Conservation (phyloP, 2,329 filamentous ascomycete species). For the Thelonectria blattea region DNA sequence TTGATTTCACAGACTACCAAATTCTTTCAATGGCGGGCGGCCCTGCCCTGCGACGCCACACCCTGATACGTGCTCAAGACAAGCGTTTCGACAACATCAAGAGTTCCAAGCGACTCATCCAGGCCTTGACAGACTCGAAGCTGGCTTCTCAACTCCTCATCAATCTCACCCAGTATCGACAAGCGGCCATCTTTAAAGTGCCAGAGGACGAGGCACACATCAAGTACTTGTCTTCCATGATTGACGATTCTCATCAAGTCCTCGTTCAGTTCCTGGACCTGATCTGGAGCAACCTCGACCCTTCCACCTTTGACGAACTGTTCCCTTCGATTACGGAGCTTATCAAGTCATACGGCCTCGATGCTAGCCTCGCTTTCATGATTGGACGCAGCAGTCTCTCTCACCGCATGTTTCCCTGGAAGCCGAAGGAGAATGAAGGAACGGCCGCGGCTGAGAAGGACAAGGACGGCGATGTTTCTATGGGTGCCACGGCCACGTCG, state of each 20-base stretch:
- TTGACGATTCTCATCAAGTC: constrained; percentile 88
- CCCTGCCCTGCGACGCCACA: constrained; percentile 77
- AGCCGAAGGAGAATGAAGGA: constrained; percentile 38
- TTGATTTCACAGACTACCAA: constrained; percentile 88
- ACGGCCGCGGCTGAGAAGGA: constrained; percentile 45
- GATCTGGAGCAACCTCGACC: constrained; percentile 77
- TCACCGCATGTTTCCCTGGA: constrained; percentile 62
- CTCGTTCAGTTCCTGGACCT: constrained; percentile 90
- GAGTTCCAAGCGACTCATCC: constrained; percentile 81
- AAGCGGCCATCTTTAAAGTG: constrained; percentile 80
- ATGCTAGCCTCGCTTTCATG: constrained; percentile 82
- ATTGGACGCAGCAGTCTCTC: constrained; percentile 78
- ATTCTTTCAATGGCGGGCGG: constrained; percentile 89
- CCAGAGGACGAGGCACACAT: constrained; percentile 78
- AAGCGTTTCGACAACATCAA: constrained; percentile 76
- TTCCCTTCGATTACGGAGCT: constrained; percentile 78
- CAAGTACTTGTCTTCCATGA: constrained; percentile 85
- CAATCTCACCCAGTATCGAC: constrained; percentile 86
- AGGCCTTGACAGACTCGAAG: constrained; percentile 76
- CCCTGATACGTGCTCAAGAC: constrained; percentile 80
- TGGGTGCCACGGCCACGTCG: constrained; percentile 47
- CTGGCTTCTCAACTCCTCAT: constrained; percentile 86
- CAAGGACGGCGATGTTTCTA: constrained; percentile 63
- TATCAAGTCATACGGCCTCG: constrained; percentile 79
- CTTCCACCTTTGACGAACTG: constrained; percentile 76